Evolutionary conservation across 140 eudicot genomes (phyloP).

Genomic region (Bidens hawaiensis): DNA sequence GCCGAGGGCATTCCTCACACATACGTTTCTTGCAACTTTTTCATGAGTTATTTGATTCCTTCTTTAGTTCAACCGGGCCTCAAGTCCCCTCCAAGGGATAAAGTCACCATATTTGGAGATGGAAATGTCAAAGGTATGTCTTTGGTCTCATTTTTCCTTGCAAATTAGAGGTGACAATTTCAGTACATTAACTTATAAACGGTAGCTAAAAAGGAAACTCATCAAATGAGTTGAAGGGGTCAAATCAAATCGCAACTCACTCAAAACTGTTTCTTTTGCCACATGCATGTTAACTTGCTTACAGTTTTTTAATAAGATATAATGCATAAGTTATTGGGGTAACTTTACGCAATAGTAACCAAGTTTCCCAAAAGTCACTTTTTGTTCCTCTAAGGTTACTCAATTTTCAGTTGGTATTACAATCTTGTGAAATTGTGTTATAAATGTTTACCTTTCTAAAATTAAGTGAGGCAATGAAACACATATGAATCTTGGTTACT

Average conservation of each 20-base stretch:
- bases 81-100: conserved; percentile 73
- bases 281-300: background rate
- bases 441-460: too few species aligned
- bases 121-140: conserved; percentile 74
- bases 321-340: background rate
- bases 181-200: background rate
- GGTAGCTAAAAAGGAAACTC: background rate
- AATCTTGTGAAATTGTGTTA: too few species aligned
- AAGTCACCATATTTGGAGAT: conserved; percentile 62
- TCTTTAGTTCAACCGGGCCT: conserved; percentile 74
- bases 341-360: too few species aligned
- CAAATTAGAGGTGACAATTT: background rate
- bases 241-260: background rate
- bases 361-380: too few species aligned
- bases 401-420: too few species aligned
- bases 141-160: background rate
- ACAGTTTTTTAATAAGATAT: background rate
- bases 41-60: conserved; percentile 73
- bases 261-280: background rate
- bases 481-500: too few species aligned
- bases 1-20: conserved; percentile 74
- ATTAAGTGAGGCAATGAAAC: too few species aligned
- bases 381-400: too few species aligned
- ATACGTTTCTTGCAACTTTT: conserved; percentile 69
- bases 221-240: background rate